A percentile compares a stretch with the other conserved stretches of the same genome.
These are phyloP conservation scores for Chlorella sp. DNA, from an alignment of 139 green algal species.

Conservation along the genomic window DNA sequence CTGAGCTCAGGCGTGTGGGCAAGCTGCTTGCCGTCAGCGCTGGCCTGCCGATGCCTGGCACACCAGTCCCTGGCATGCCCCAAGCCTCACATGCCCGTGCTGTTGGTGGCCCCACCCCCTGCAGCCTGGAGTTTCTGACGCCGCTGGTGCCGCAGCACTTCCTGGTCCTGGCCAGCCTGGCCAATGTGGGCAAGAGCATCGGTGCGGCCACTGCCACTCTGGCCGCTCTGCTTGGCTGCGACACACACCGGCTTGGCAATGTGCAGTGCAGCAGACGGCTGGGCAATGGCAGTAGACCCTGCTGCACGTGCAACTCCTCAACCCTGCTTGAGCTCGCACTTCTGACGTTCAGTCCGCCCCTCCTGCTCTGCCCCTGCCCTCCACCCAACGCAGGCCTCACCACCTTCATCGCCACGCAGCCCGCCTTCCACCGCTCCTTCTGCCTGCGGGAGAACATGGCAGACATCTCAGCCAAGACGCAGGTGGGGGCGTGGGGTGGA, in stretches of 20 bases:
- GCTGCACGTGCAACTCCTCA: too few relatives aligned
- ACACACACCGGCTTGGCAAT: too few relatives aligned
- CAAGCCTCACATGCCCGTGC: too few relatives aligned
- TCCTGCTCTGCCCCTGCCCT: constrained; percentile 21
- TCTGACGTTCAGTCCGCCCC: neutral
- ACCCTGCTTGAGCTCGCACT: neutral
- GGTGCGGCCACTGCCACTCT: neutral
- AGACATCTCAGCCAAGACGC: constrained; percentile 91
- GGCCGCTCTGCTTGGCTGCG: too few relatives aligned
- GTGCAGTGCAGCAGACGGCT: too few relatives aligned
- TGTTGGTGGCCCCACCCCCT: too few relatives aligned
- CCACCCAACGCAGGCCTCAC: constrained; percentile 87
- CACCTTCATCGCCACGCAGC: constrained; percentile 89
- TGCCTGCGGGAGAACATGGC: constrained; percentile 87
- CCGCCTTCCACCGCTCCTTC: constrained; percentile 85
- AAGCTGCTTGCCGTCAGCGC: too few relatives aligned
- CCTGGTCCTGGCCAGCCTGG: constrained; percentile 80
- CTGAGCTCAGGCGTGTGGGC: too few relatives aligned
- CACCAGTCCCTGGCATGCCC: too few relatives aligned
- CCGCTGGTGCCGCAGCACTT: constrained; percentile 79
- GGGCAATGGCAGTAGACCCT: too few relatives aligned
- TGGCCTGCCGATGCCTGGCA: too few relatives aligned
- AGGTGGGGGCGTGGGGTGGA: too few relatives aligned
- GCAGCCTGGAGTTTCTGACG: constrained; percentile 87
- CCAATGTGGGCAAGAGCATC: constrained; percentile 88